Conservation (phyloP, 257 asterid species). For the Verbena officinalis region DNA sequence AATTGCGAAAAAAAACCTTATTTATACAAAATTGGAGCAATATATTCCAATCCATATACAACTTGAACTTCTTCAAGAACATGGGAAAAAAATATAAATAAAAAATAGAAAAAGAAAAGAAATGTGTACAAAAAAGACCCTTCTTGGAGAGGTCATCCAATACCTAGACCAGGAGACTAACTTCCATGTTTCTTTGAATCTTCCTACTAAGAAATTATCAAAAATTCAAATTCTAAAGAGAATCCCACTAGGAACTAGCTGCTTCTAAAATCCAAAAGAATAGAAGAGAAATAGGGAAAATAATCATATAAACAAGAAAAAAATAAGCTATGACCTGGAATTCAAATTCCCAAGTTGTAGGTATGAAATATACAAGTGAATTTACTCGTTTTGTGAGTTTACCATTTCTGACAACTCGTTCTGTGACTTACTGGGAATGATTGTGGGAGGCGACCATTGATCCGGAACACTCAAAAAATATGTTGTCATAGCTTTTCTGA, state of each 20-base stretch:
- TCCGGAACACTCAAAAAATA: slow-evolving; percentile 95
- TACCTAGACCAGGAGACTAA: slow-evolving; percentile 29
- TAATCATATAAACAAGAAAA: slow-evolving; percentile 32
- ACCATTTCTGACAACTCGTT: slow-evolving; percentile 56
- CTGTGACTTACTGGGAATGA: slow-evolving; percentile 62
- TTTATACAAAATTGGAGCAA: slow-evolving; percentile 39
- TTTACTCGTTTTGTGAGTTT: slow-evolving; percentile 2
- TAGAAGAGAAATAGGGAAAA: slow-evolving; percentile 25
- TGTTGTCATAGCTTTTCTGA: slow-evolving; percentile 92
- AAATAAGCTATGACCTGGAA: slow-evolving; percentile 28
- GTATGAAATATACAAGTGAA: slow-evolving; percentile 36
- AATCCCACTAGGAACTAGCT: slow-evolving; percentile 32
- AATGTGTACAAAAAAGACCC: slow-evolving; percentile 32
- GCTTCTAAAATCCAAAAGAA: slow-evolving; percentile 77
- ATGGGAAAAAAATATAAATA: neutral
- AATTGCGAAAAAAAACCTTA: slow-evolving; percentile 7
- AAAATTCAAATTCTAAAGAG: slow-evolving; percentile 28
- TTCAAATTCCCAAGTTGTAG: slow-evolving; percentile 16
- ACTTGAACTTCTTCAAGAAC: slow-evolving; percentile 27
- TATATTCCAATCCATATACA: slow-evolving; percentile 41
- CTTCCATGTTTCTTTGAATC: slow-evolving; percentile 27
- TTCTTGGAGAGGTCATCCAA: slow-evolving; percentile 32
- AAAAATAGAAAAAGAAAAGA: neutral
- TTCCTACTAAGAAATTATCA: slow-evolving; percentile 36
- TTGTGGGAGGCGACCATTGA: slow-evolving; percentile 82